Evolutionary conservation across 345 rosid genomes (phyloP), one percentile per base, ranked within the genome.

Genomic region (Gossypium herbaceum): DNA sequence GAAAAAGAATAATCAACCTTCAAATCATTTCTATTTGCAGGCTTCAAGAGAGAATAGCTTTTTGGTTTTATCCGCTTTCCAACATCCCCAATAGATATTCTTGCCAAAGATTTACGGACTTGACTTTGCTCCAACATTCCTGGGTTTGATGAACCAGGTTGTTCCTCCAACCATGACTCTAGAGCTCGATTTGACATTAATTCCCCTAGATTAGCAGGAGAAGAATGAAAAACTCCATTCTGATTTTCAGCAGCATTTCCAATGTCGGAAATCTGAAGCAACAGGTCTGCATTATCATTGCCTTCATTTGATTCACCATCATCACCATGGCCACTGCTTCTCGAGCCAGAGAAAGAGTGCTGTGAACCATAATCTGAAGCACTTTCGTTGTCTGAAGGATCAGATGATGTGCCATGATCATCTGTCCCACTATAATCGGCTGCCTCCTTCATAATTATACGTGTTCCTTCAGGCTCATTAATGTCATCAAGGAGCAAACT

Each of bases 141-240:
- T 27, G 75, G 81, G 58, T 79, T 86, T 82, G 89, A 82, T 67
- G 88, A 81, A 82, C 79, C 83, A 82, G 94, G 88, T 69, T 88
- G 91, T 75, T 92, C 92, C 72, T 83, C 95, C 84, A 94, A 82
- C 97, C 98, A 94, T 77, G 94, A 82, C 76, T 94, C 98, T 48
- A 92, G 84, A 63, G 92, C 82, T 67, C 77, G 82, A 17, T 83
- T 84, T 22, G 91, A 88, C 84, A 92, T 87, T 73, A 90, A 78
- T 75, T 87, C 92, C 65, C 78, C 93, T 65, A 82, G 61, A 77
- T 82, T 88, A 73, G 74, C 71, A 74, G 81, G 77, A 52, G 71
- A 75, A 57, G 82, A 77, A 58, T 65, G 74, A 64, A 77, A 79
- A 73, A 55, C 79, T 73, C 70, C 80, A 76, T 79, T 74, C 74